Evolutionary conservation across 768 basidiomycete species (phyloP).

Genomic region (Wakefieldia striispora): DNA sequence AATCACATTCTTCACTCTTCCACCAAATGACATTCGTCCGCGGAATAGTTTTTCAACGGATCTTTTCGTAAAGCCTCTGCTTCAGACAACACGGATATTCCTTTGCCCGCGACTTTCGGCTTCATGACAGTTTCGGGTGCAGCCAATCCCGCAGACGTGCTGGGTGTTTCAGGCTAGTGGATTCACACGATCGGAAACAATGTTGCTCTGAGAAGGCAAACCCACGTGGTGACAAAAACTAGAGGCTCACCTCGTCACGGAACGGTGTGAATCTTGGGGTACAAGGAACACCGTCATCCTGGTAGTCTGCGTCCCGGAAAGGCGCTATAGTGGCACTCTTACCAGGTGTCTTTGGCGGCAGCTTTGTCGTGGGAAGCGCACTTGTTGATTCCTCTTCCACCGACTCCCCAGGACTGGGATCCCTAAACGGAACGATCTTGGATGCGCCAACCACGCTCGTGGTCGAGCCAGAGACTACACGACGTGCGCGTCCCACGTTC

Average conservation of each 20-base stretch:
- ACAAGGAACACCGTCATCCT: conserved; percentile 33
- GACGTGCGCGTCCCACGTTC: conserved; percentile 56
- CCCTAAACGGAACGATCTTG: conserved; percentile 64
- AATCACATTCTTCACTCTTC: conserved; percentile 22
- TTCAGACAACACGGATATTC: conserved; percentile 50
- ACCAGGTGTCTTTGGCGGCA: conserved; percentile 36
- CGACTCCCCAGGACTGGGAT: conserved; percentile 48
- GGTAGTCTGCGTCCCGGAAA: conserved; percentile 37
- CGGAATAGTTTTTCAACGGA: conserved; percentile 75
- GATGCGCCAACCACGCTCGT: conserved; percentile 32
- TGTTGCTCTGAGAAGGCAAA: conserved; percentile 6
- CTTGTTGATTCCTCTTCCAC: conserved; percentile 26
- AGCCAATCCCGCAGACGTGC: conserved; percentile 29
- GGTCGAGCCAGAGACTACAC: conserved; percentile 42
- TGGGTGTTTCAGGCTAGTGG: conserved; percentile 19
- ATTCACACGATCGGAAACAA: conserved; percentile 2
- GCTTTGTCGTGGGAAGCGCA: conserved; percentile 30
- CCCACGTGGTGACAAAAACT: conserved; percentile 5
- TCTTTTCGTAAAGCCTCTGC: conserved; percentile 78
- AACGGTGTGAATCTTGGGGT: conserved; percentile 69
- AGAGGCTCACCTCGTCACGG: conserved; percentile 59
- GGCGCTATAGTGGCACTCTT: conserved; percentile 35
- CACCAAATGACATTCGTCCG: conserved; percentile 17
- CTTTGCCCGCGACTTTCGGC: conserved; percentile 49
- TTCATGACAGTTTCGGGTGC: conserved; percentile 66